Conservation (phyloP, 345 rosid species). For the Populus alba region DNA sequence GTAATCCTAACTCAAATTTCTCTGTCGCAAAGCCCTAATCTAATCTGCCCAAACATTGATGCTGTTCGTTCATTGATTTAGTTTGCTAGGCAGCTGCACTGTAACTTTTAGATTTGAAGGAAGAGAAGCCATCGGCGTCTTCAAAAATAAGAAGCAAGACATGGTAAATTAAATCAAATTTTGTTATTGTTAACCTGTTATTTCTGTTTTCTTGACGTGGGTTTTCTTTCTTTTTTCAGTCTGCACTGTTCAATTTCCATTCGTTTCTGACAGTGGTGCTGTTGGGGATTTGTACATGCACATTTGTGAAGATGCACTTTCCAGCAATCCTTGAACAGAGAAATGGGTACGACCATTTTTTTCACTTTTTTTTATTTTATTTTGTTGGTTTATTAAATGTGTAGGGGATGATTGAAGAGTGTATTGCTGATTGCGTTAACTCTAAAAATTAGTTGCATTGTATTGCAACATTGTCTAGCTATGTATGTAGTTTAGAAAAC, state of each 20-base stretch:
- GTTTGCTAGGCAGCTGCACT: neutral
- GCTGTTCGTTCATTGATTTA: neutral
- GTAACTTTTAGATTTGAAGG: constrained; percentile 12
- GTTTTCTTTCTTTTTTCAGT: constrained; percentile 41
- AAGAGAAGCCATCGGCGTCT: neutral
- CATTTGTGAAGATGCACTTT: constrained; percentile 90
- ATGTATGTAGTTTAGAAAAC: neutral
- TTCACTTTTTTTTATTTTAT: neutral
- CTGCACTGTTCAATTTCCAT: constrained; percentile 93
- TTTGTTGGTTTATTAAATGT: neutral
- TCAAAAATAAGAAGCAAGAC: neutral
- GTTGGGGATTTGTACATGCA: constrained; percentile 88
- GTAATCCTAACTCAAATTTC: neutral
- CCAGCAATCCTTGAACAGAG: constrained; percentile 90
- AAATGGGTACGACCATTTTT: constrained; percentile 55
- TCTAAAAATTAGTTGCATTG: neutral
- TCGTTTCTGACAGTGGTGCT: constrained; percentile 84
- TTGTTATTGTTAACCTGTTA: neutral
- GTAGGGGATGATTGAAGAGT: neutral
- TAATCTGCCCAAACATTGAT: neutral
- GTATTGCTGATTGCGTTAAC: neutral
- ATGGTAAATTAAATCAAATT: constrained; percentile 18
- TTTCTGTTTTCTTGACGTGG: neutral
- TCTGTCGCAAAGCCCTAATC: neutral
- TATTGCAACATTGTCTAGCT: neutral